phyloP scores from a whole-genome alignment of 352 stramenopile species.

The Phytophthora syringae region DNA sequence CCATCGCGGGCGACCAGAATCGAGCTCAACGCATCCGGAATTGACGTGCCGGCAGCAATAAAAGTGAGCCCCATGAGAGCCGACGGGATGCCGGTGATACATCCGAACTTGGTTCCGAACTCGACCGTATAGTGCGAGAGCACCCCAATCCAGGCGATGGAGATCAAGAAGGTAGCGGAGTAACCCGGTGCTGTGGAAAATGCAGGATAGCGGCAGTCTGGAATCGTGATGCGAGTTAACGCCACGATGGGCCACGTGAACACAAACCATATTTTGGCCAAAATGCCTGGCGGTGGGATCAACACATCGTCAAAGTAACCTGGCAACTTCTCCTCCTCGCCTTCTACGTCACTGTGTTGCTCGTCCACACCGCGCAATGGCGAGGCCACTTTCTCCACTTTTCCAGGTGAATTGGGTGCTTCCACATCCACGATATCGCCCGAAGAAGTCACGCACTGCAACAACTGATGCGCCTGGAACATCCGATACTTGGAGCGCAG shows the following conservation, averaged over 20 bases:
- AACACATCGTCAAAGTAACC: constrained; percentile 73
- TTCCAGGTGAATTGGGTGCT: constrained; percentile 2
- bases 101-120: constrained; percentile 68
- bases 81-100: constrained; percentile 72
- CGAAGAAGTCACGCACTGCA: constrained; percentile 23
- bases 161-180: constrained; percentile 64
- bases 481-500: constrained; percentile 76
- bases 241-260: constrained; percentile 75
- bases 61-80: constrained; percentile 83
- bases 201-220: constrained; percentile 67
- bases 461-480: constrained; percentile 63
- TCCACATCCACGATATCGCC: constrained; percentile 19
- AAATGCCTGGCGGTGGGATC: constrained; percentile 41
- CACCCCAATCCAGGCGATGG: constrained; percentile 78
- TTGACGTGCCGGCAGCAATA: constrained; percentile 78
- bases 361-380: constrained; percentile 8
- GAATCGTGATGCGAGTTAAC: constrained; percentile 72
- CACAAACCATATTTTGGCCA: constrained; percentile 64
- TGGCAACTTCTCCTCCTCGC: constrained; percentile 39
- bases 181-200: constrained; percentile 59
- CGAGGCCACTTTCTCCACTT: constrained; percentile 5
- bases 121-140: constrained; percentile 76
- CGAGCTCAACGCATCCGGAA: constrained; percentile 82
- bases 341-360: constrained; percentile 5
- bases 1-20: constrained; percentile 82